These are phyloP conservation scores for Paramecium sexaurelia DNA, from an alignment of 73 alveolate species.

Conservation along the genomic window DNA sequence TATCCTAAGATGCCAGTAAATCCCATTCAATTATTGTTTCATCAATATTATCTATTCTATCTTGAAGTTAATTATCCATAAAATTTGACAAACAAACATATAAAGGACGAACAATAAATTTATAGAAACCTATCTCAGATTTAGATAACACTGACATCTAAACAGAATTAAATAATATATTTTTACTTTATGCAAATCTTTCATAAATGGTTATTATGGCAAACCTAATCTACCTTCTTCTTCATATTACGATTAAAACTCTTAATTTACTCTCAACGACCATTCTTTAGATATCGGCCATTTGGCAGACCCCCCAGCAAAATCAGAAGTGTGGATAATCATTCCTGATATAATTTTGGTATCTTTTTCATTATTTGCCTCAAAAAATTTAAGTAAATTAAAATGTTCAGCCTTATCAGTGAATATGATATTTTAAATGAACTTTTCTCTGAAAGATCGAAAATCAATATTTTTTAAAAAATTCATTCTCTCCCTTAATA, in stretches of 20 bases:
- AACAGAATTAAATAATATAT: neutral
- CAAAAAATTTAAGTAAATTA: slow-evolving; percentile 50
- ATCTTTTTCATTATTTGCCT: slow-evolving; percentile 58
- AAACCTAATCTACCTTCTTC: slow-evolving; percentile 23
- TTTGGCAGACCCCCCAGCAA: slow-evolving; percentile 29
- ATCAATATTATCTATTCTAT: slow-evolving; percentile 54
- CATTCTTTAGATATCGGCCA: slow-evolving; percentile 4
- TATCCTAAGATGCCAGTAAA: slow-evolving; percentile 7
- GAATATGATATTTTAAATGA: slow-evolving; percentile 83
- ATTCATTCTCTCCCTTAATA: slow-evolving; percentile 70
- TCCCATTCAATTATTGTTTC: slow-evolving; percentile 65
- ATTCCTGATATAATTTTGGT: slow-evolving; percentile 36
- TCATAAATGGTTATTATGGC: slow-evolving; percentile 44
- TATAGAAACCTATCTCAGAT: slow-evolving; percentile 60
- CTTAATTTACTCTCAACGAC: slow-evolving; percentile 19
- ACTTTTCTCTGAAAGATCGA: slow-evolving; percentile 79
- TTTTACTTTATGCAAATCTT: slow-evolving; percentile 54
- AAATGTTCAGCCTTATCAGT: slow-evolving; percentile 93
- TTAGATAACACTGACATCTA: slow-evolving; percentile 30
- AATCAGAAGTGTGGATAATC: slow-evolving; percentile 52
- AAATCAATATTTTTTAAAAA: slow-evolving; percentile 69
- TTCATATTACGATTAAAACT: slow-evolving; percentile 19
- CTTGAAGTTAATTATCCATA: slow-evolving; percentile 36
- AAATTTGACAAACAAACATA: slow-evolving; percentile 39
- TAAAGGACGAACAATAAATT: slow-evolving; percentile 65